Evolutionary conservation across 108 stramenopile species (phyloP).

Genomic region (Licmophora abbreviata): DNA sequence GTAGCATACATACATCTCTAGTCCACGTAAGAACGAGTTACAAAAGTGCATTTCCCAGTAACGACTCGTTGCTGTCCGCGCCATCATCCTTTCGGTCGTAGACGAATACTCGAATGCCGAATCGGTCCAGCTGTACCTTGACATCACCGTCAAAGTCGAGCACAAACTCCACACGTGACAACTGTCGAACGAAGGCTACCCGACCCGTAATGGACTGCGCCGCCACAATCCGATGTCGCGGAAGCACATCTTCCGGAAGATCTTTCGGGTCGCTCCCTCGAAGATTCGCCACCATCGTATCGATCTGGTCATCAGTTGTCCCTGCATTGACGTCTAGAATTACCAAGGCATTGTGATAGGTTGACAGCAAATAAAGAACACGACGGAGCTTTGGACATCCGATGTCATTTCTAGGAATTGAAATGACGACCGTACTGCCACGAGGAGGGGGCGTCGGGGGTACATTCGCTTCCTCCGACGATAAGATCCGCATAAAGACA

Average conservation of each 20-base stretch:
- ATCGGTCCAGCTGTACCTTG: conserved; percentile 16
- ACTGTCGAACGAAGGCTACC: conserved; percentile 29
- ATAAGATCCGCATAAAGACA: conserved; percentile 5
- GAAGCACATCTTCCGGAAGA: conserved; percentile 12
- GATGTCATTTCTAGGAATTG: conserved; percentile 9
- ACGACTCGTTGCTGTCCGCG: no score
- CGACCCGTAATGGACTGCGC: conserved; percentile 17
- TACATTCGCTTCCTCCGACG: neutral
- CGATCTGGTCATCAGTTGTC: neutral
- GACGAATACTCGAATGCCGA: conserved; percentile 17
- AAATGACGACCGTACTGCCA: conserved; percentile 14
- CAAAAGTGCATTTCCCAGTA: no score
- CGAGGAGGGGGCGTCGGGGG: conserved; percentile 7
- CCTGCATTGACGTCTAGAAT: conserved; percentile 12
- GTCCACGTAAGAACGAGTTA: no score
- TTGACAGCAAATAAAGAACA: conserved; percentile 13
- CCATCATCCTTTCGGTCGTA: no score
- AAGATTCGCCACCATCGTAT: neutral
- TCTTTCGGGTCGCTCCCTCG: neutral
- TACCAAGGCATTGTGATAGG: conserved; percentile 21
- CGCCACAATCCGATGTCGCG: conserved; percentile 25
- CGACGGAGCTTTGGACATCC: conserved; percentile 9
- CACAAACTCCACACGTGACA: conserved; percentile 17
- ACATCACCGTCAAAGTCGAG: conserved; percentile 25
- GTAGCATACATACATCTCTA: no score